Evolutionary conservation across 345 rosid genomes (phyloP).

Genomic region (Eucalyptus grandis): DNA sequence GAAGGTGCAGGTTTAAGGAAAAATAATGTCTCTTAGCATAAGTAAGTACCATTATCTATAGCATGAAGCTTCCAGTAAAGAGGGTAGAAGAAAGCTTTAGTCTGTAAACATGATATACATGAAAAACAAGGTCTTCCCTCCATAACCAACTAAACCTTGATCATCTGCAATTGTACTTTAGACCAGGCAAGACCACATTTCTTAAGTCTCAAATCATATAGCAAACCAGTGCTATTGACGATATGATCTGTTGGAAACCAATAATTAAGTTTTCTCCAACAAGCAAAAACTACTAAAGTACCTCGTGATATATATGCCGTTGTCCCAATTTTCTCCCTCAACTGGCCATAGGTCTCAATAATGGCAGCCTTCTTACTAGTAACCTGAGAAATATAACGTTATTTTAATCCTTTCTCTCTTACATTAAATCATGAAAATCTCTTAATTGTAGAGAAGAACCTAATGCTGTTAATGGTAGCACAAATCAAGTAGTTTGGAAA

Average conservation of each 20-base stretch:
- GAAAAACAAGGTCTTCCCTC: not conserved
- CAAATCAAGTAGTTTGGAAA: not conserved
- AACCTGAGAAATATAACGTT: slow-evolving; percentile 30
- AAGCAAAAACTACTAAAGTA: not conserved
- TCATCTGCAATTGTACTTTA: not conserved
- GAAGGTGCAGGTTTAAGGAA: not conserved
- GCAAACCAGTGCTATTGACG: not conserved
- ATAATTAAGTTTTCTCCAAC: not conserved
- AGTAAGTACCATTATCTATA: not conserved
- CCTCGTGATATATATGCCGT: slow-evolving; percentile 70
- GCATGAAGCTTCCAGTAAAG: not conserved
- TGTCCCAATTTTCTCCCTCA: slow-evolving; percentile 65
- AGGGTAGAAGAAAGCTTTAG: not conserved
- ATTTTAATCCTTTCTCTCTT: not conserved
- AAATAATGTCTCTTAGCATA: not conserved
- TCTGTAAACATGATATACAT: not conserved
- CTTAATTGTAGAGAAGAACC: not conserved
- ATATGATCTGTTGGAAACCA: not conserved
- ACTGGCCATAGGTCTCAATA: slow-evolving; percentile 44
- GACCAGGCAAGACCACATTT: not conserved
- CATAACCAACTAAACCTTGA: not conserved
- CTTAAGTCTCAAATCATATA: not conserved
- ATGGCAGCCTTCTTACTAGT: slow-evolving; percentile 81
- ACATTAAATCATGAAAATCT: not conserved
- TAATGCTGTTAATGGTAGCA: not conserved